Evolutionary conservation across 257 asterid species (phyloP), one percentile per base, ranked within the genome.

Genomic region (Euphrasia confusa): DNA sequence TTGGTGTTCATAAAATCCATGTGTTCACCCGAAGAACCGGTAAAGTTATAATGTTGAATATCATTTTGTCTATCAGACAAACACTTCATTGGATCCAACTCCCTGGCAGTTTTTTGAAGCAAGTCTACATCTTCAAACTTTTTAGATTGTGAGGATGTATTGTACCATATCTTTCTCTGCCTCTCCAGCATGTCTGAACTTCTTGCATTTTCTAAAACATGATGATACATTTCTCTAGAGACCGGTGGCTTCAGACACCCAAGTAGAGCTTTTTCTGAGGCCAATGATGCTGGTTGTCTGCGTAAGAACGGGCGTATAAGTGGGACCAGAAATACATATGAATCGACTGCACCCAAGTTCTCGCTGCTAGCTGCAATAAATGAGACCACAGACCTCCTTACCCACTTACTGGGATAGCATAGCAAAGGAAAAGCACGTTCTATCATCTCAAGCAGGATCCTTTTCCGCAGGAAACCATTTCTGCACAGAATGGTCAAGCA

Each of bases 141-240:
- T 61, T 84, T 86, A 49, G 94, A 77, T 73, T 75, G 95, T 60
- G 88, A 78, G 40, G 97, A 80, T 18, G 82, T 74, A 67, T 80
- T 93, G 79, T 89, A 93, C 97, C 99, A 92, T 70, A 92, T 89
- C 81, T 86, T 92, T 77, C 99, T 79, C 79, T 93, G 99, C 69
- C 97, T 83, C 80, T 85, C 95, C 75, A 89, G 86, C 97, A 89
- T 93, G 79, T 87, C 96, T 58, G 97, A 87, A 77, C 97, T 89
- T 75, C 80, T 82, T 57, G 88, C 88, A 79, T 72, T 89, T 73
- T 87, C 92, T 74, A 89, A 71, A 71, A 81, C 79, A 76, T 83
- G 89, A 74, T 82, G 81, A 75, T 83, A 89, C 50, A 78, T 63
- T 66, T 93, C 96, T 72, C 84, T 82, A 21, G 99, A 79, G 68